phyloP scores from a whole-genome alignment of 306 rosid species.

The Gynostemma pentaphyllum region DNA sequence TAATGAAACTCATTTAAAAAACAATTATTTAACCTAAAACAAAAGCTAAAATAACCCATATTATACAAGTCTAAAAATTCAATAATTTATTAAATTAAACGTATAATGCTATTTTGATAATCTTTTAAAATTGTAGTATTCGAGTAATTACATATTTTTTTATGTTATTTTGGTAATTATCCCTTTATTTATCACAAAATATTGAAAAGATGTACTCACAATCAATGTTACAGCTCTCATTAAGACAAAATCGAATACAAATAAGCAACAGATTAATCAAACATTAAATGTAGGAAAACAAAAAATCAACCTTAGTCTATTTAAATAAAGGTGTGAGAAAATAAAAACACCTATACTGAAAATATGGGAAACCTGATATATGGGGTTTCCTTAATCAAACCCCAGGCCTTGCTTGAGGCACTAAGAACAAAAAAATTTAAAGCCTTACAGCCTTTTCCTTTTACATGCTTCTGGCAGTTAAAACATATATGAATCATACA shows the following conservation, averaged over 20 bases:
- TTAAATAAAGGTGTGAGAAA: background rate
- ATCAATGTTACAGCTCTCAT: background rate
- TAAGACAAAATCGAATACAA: background rate
- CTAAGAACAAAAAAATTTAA: slow-evolving; percentile 14
- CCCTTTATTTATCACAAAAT: background rate
- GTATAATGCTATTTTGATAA: too few species aligned
- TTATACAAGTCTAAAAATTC: too few species aligned
- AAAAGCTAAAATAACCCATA: too few species aligned
- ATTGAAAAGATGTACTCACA: background rate
- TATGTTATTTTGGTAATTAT: too few species aligned
- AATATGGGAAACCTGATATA: background rate
- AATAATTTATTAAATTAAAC: too few species aligned
- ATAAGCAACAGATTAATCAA: background rate
- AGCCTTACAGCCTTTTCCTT: slow-evolving; percentile 8
- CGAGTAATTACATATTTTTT: too few species aligned
- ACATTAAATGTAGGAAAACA: slow-evolving; percentile 5
- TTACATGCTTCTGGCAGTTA: slow-evolving; percentile 3
- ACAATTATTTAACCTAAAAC: too few species aligned
- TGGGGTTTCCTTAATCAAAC: background rate
- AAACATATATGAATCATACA: slow-evolving; percentile 2
- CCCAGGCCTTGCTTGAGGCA: slow-evolving; percentile 4
- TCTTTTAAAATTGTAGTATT: too few species aligned
- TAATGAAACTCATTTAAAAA: too few species aligned
- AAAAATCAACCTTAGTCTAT: slow-evolving; percentile 3
- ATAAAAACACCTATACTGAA: slow-evolving; percentile 5